phyloP scores from a whole-genome alignment of 208 protist species.

The Leishmania major region DNA sequence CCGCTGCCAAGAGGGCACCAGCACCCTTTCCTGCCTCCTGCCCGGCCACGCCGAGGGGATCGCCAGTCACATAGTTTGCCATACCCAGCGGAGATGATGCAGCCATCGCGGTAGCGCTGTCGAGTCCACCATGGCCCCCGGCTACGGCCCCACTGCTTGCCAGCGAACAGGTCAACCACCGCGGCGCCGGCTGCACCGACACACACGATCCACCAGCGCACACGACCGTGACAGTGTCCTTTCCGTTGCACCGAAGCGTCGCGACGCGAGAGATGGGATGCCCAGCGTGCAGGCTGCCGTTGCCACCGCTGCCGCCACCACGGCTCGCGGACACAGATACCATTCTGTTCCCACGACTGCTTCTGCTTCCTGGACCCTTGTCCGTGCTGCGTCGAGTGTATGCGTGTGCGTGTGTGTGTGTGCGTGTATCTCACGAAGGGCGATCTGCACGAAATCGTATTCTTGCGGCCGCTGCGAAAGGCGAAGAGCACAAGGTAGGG shows the following conservation, averaged over 20 bases:
- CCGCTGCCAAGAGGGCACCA: constrained; percentile 5
- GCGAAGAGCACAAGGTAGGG: neutral
- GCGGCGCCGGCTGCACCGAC: constrained; percentile 26
- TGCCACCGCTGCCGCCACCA: neutral
- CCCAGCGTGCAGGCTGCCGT: neutral
- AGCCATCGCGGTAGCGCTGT: neutral
- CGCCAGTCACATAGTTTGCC: neutral
- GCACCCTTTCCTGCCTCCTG: constrained; percentile 17
- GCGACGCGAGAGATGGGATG: constrained; percentile 24
- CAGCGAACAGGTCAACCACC: constrained; percentile 1
- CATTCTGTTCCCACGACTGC: neutral
- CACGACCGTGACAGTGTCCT: constrained; percentile 2
- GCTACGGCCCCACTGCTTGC: neutral
- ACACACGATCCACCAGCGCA: constrained; percentile 25
- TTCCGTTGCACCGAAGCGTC: constrained; percentile 10
- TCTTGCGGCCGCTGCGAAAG: neutral
- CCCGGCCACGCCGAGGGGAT: neutral
- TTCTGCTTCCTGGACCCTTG: neutral
- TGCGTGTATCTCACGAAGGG: neutral
- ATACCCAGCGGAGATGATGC: constrained; percentile 1
- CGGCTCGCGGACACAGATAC: neutral
- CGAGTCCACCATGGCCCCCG: neutral
- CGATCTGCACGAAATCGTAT: neutral
- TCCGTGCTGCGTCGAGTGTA: neutral
- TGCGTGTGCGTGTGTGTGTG: neutral